phyloP scores from a whole-genome alignment of 768 basidiomycete genomes.

The Podaxis sp. region DNA sequence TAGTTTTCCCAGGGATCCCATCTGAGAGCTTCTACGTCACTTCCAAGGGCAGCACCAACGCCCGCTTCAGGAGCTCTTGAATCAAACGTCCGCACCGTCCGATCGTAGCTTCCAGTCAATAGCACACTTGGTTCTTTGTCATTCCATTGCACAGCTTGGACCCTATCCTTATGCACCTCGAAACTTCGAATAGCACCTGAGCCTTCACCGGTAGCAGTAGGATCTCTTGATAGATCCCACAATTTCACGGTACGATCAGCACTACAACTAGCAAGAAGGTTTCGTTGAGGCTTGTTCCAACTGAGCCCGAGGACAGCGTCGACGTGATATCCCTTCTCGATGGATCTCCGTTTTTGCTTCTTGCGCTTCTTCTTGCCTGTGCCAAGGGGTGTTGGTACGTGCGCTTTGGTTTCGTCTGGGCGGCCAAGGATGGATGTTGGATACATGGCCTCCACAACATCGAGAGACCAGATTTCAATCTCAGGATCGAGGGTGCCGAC shows the following conservation, averaged over 20 bases:
- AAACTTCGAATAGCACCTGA: constrained; percentile 82
- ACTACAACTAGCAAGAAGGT: constrained; percentile 85
- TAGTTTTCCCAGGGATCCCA: constrained; percentile 97
- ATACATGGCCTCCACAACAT: constrained; percentile 91
- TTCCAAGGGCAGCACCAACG: constrained; percentile 80
- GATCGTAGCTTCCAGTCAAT: constrained; percentile 91
- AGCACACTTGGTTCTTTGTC: constrained; percentile 82
- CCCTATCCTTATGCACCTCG: constrained; percentile 85
- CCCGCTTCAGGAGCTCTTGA: constrained; percentile 77
- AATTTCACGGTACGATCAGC: constrained; percentile 96
- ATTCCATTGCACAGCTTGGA: constrained; percentile 97
- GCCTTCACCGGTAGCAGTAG: constrained; percentile 40
- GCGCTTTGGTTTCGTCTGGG: constrained; percentile 77
- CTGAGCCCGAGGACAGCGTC: constrained; percentile 91
- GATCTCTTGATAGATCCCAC: constrained; percentile 86
- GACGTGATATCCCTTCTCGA: constrained; percentile 74
- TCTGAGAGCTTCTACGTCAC: constrained; percentile 88
- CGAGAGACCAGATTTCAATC: constrained; percentile 98
- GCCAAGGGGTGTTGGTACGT: constrained; percentile 74
- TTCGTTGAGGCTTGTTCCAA: constrained; percentile 90
- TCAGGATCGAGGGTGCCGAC: constrained; percentile 97
- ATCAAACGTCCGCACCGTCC: constrained; percentile 94
- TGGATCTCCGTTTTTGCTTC: constrained; percentile 65
- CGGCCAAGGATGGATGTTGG: constrained; percentile 89
- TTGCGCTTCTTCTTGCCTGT: constrained; percentile 97